Evolutionary conservation across 2,329 filamentous ascomycete genomes (phyloP), one percentile per base, ranked within the genome.

Genomic region (Coleophoma crateriformis): DNA sequence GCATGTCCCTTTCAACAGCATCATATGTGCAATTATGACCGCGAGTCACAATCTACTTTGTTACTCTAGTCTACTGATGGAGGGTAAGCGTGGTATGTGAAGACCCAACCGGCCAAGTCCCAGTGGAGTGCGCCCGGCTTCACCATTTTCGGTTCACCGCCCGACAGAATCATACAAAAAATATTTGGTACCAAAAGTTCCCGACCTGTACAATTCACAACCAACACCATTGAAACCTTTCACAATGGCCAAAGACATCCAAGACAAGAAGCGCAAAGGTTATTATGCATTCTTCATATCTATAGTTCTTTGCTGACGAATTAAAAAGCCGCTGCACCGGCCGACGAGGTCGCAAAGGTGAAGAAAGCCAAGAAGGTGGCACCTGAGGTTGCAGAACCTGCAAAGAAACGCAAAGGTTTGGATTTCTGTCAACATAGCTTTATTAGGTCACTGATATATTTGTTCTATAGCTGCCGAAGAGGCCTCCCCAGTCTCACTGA

Each of bases 201-300:
- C 15, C 20, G 27, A 38, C 22, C 45, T 33, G 13, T 20, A 43
- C 22, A n/a, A 40, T n/a, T 34, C 13, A 33, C 27, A 33, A 33
- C 27, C 22, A 48, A 32, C 27, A 10, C 39, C 32, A 48, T 47
- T 49, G 22, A 52, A 43, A 34, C 46, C 44, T 32, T 15, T 15
- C 48, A 65, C 61, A 67, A 81, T 81, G 78, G 76, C 75, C 48
- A 71, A 72, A 55, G 76, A 76, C 60, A 68, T 69, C 56, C 77
- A 76, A 58, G 68, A 68, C 38, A 81, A 76, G 63, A 81, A 81
- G 73, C 73, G 75, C 66, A 78, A 78, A 61, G 71, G 75, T 75
- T 64, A 48, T 57, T 54, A 55, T 3, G 12, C 38, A 49, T 50
- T 34, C 6, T 19, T 15, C 39, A 2, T 32, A 14, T 13, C 10